Evolutionary conservation across 2,329 filamentous ascomycete species (phyloP).

Genomic region (Sphaerulina vaccinii): DNA sequence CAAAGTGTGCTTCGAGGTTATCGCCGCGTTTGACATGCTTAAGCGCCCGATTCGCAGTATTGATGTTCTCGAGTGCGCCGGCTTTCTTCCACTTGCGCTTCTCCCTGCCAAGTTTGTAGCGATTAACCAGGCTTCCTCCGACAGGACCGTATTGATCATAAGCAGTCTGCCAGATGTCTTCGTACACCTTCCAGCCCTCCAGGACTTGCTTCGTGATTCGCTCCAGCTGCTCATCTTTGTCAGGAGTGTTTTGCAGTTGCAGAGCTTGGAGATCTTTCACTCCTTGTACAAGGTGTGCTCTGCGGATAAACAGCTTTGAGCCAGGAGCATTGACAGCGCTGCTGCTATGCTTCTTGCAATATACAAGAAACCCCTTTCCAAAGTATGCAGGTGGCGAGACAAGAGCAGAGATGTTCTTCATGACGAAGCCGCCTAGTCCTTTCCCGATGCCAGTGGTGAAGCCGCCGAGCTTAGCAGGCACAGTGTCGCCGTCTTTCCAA

Average conservation of each 20-base stretch:
- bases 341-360: constrained; percentile 61
- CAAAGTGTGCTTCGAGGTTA: constrained; percentile 33
- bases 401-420: constrained; percentile 73
- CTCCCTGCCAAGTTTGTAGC: constrained; percentile 27
- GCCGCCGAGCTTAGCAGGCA: constrained; percentile 33
- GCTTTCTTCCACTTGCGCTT: constrained; percentile 34
- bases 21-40: constrained; percentile 29
- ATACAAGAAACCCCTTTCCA: constrained; percentile 77
- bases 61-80: constrained; percentile 37
- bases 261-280: constrained; percentile 32
- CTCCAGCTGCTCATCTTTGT: constrained; percentile 19
- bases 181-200: constrained; percentile 36
- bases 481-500: constrained; percentile 52
- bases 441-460: constrained; percentile 66
- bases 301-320: constrained; percentile 32
- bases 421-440: constrained; percentile 74
- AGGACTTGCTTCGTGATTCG: constrained; percentile 25
- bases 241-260: constrained; percentile 14
- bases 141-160: constrained; percentile 23
- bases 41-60: constrained; percentile 33
- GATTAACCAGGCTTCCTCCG: constrained; percentile 26
- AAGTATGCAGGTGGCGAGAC: constrained; percentile 72
- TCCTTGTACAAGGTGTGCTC: constrained; percentile 36
- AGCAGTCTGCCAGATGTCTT: constrained; percentile 35
- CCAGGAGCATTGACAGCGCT: constrained; percentile 30